Conservation (phyloP, 1,139 yeast species). For the Scheffersomyces titani region DNA sequence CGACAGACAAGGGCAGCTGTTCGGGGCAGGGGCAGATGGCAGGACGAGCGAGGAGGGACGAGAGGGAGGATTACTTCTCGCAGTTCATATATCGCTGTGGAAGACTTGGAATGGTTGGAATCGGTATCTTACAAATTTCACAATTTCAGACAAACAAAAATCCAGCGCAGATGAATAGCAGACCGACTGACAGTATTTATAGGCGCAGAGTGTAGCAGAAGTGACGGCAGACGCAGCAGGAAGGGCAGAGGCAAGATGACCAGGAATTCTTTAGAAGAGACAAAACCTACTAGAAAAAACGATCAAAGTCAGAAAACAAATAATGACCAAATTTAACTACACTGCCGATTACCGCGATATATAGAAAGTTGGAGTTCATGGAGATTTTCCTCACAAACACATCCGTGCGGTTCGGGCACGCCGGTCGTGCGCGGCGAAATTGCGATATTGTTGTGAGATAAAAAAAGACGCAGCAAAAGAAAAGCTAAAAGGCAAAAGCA, state of each 20-base stretch:
- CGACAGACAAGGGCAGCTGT: not conserved
- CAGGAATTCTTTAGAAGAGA: not conserved
- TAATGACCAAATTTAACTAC: not conserved
- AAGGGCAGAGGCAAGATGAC: not conserved
- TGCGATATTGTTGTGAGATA: not conserved
- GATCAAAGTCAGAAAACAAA: not conserved
- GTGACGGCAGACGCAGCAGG: not conserved
- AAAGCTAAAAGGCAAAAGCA: not conserved
- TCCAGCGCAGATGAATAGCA: not conserved
- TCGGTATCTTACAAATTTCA: not conserved
- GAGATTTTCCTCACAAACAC: not conserved
- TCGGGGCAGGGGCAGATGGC: not conserved
- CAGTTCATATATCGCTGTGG: not conserved
- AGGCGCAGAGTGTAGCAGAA: not conserved
- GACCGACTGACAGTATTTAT: not conserved
- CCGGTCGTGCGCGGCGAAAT: not conserved
- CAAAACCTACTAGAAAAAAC: not conserved
- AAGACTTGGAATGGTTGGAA: not conserved
- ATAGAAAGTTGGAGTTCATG: not conserved
- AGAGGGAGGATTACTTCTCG: not conserved
- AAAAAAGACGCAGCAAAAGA: not conserved
- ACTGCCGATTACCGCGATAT: not conserved
- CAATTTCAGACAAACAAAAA: not conserved
- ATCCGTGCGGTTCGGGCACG: not conserved
- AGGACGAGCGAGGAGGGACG: no score